A percentile compares a stretch with the other conserved stretches of the same genome.
Conservation (phyloP, 345 rosid species). For the Geranium rotundifolium region DNA sequence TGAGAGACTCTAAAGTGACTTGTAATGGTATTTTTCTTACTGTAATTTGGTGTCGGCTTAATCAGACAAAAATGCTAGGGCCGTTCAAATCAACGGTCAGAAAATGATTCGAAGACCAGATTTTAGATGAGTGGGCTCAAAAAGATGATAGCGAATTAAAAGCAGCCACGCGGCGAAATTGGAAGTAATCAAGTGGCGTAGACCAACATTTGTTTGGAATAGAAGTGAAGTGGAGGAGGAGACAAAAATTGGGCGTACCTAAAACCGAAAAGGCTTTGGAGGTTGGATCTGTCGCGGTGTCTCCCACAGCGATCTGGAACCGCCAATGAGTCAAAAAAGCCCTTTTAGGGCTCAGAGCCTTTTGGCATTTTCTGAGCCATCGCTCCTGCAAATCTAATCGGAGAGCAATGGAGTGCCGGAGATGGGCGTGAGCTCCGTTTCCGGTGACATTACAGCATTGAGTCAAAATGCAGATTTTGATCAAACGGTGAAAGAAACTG, state of each 20-base stretch:
- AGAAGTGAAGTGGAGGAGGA: not conserved
- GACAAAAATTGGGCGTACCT: not conserved
- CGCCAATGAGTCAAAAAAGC: not conserved
- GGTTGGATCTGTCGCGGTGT: not conserved
- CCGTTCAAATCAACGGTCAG: not conserved
- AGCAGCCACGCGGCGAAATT: not conserved
- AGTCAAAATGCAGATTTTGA: no score
- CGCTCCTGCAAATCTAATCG: no score
- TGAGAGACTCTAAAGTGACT: not conserved
- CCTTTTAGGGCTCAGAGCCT: not conserved
- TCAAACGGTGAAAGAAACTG: no score
- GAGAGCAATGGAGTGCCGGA: no score
- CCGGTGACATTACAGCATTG: no score
- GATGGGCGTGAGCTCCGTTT: no score
- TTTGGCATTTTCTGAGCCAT: no score
- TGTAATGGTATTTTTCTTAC: not conserved
- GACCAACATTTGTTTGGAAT: no score
- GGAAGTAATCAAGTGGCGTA: no score
- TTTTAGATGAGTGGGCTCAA: no score
- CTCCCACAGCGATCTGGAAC: not conserved
- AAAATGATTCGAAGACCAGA: no score
- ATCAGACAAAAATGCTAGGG: not conserved
- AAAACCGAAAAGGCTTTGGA: not conserved
- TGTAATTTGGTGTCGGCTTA: not conserved
- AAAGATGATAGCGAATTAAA: not conserved